Evolutionary conservation across 768 basidiomycete genomes (phyloP), one percentile per base, ranked within the genome.

Genomic region (Leccinum uliginosum): DNA sequence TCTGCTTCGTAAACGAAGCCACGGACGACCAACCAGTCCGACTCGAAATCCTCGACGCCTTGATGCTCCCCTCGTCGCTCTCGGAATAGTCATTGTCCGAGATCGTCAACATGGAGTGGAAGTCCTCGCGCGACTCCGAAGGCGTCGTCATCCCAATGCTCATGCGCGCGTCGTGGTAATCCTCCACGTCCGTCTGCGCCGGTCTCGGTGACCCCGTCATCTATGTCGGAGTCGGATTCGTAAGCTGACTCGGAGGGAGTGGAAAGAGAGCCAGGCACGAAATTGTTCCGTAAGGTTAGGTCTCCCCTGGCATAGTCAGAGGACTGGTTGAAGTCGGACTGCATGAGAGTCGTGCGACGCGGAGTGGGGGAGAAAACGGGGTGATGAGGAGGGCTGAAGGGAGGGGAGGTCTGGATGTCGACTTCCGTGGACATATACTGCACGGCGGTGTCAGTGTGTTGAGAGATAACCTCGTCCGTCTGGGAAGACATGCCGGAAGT

Each of bases 131-230:
- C 50, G 87, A 87, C 56, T 80, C 80, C 4, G 83, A 84, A 4
- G 91, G 88, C 1, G 84, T 85, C 70, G 82, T 78, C 62, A 81
- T 75, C 11, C 74, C 74, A 24, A 83, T 70, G 38, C 80, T 91
- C 67, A 86, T 84, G 46, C 85, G 76, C 2, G 93, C 84, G 59
- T 95, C 93, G 1, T 86, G 78, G 63, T 89, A 93, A 57, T 91
- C 84, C 17, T 85, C 89, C 32, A 67, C 71, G 44, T 89, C 89
- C 0, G 84, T 84, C 57, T 1, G 80, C 79, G 44, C 85, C 88
- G 0, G 85, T 86, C 73, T 86, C 85, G 11, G 82, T 83, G 52
- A 53, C 75, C 34, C 55, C 69, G 45, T 78, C 79, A 52, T 78
- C 74, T 4, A 72, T 58, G 44, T 74, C 71, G 26, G 77, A 80